Base-by-base conservation (phyloP, 306 rosid genomes). In the Inga laurina region DNA sequence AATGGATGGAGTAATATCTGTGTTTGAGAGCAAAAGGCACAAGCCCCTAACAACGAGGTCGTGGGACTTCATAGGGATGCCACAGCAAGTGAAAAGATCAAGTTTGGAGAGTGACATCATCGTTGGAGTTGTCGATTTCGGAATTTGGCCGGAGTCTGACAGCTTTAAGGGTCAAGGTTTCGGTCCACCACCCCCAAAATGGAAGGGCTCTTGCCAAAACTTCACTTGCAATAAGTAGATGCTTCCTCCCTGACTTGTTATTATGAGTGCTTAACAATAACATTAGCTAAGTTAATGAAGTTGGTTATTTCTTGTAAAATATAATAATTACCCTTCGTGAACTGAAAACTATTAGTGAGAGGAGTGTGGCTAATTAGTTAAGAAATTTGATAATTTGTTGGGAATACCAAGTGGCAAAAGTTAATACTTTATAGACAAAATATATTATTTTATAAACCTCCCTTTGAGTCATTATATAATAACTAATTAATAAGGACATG, bases 211-310 rank as follows among this genome's bases (percentile, higher is more conserved):
- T 11, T 87, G 85, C 70, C 64, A 72, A 21, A 74, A 87, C 27
- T 44, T 83, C 18, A 83, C 83, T 19, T 87, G 87, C 74, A 87
- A 83, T 61, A 87, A 76, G 87, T 80, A 80, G 51, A 37, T 18
- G 54, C 45, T 70, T 32, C 4, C 5, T 16, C 15, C 46, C 46
- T 10, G 11, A 44, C 10, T 8, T 44, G 10, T 44, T 9, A 44
- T 2, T 10, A 37, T 37, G 41, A 37, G 41, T 37, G 41, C 21
- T 51, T 5, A 5, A 13, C 4, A 14, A 3, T 5, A 51, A 16
- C 1, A 11, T 48, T 48, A 48, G 16, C 4, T 48, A 48, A 10
- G 6, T 48, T 10, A 48, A 48, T 10, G 54, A 14, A 48, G 54
- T 48, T 48, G 54, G 4, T 13, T 48, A 15, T 48, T 48, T 11